These are phyloP conservation scores for Ceratopteris richardii DNA, from an alignment of 75 land plant genomes.

Conservation along the genomic window DNA sequence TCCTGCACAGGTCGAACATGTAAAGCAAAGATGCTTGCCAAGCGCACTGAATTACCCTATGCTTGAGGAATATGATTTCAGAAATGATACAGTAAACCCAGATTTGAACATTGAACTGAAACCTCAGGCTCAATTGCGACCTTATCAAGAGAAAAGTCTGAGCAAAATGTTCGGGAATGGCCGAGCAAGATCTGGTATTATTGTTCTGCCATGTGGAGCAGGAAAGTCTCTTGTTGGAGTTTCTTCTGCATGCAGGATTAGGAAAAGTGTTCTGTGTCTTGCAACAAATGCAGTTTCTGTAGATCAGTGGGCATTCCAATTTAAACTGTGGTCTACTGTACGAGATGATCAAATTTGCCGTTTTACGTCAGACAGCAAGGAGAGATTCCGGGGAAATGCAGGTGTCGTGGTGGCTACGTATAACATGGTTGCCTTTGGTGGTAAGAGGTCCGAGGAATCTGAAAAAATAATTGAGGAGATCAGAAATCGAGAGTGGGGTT, in stretches of 20 bases:
- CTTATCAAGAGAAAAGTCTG: constrained; percentile 96
- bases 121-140: constrained; percentile 96
- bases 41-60: constrained; percentile 93
- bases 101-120: constrained; percentile 87
- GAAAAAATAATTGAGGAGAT: constrained; percentile 98
- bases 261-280: constrained; percentile 87
- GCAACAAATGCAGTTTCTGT: constrained; percentile 99
- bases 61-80: constrained; percentile 97
- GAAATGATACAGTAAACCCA: constrained; percentile 97
- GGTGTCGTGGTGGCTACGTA: constrained; percentile 97
- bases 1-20: constrained; percentile 96
- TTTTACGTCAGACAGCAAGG: constrained; percentile 96
- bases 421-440: constrained; percentile 98
- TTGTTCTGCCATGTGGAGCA: constrained; percentile 97
- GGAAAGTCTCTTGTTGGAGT: constrained; percentile 97
- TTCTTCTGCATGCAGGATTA: constrained; percentile 82
- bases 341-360: constrained; percentile 93
- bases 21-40: constrained; percentile 93
- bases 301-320: constrained; percentile 99
- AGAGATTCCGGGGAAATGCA: constrained; percentile 82
- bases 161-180: constrained; percentile 99
- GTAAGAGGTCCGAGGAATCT: constrained; percentile 94
- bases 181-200: constrained; percentile 96
- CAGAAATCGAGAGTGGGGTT: constrained; percentile 95
- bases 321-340: constrained; percentile 92